Evolutionary conservation across 352 stramenopile genomes (phyloP), one percentile per base, ranked within the genome.

Genomic region (Phytophthora citricola): DNA sequence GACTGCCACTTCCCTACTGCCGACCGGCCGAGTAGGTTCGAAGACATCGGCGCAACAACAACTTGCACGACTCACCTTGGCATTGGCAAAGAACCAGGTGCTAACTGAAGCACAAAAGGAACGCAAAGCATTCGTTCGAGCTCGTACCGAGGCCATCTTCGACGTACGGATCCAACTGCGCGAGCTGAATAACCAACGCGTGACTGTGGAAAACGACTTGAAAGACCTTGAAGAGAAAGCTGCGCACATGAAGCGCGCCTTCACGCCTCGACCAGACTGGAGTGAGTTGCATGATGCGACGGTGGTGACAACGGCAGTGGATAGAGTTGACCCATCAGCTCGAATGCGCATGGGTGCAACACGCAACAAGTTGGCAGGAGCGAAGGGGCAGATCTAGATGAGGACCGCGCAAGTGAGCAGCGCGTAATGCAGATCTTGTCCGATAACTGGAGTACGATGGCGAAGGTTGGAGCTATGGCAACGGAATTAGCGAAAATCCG

Each of bases 201-300:
- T 52, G 0, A 54, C 61, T 1, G 57, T 89, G 8, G 43, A 59
- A 6, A 60, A 57, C 1, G 50, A 82, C 4, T 56, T 71, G 2
- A 60, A 65, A 10, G 62, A 56, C 11, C 45, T 89, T 1, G 54
- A 87, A 22, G 57, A 69, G 5, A 64, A 87, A 34, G 81, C 81
- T 12, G 20, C 45, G 1, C 53, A 89, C 26, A 69, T 91, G 17
- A 69, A 89, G 49, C 78, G 82, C 0, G 63, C 79, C 0, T 90
- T 74, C 60, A 93, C 85, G 32, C 85, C 85, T 5, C 82, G 85
- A 31, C 83, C 85, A 2, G 65, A 91, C 56, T 91, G 83, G 83
- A 68, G 72, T n/a, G 70, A 89, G 60, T 58, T 91, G 14, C 69
- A 83, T 10, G 70, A 79, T 4, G 78, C 79, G 3, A 83, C 83